phyloP scores from a whole-genome alignment of 139 green algal species.

The Bryopsis sp. region DNA sequence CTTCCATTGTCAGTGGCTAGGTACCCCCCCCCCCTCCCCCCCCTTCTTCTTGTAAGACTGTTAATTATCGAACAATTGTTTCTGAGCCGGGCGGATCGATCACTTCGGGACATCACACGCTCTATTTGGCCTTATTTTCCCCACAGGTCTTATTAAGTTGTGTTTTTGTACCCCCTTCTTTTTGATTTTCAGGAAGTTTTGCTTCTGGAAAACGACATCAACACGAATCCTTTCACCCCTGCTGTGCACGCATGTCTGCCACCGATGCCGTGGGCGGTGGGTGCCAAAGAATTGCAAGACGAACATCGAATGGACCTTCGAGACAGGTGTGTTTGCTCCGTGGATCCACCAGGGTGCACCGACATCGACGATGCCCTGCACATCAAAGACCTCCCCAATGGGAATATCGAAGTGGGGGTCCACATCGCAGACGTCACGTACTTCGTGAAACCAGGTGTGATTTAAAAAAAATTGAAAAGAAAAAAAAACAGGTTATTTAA shows the following conservation, averaged over 20 bases:
- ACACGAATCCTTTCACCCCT: constrained; percentile 71
- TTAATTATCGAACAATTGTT: no score
- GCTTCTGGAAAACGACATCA: constrained; percentile 85
- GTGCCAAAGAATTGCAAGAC: constrained; percentile 35
- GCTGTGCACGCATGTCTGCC: constrained; percentile 91
- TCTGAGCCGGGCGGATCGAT: no score
- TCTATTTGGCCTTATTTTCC: no score
- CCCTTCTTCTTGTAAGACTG: no score
- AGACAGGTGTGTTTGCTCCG: constrained; percentile 53
- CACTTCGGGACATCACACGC: no score
- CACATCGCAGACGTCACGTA: constrained; percentile 93
- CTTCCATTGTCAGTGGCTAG: no score
- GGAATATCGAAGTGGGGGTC: constrained; percentile 59
- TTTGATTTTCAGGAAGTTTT: constrained; percentile 47
- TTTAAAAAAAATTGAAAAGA: neutral
- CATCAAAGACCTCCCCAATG: constrained; percentile 41
- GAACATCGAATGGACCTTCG: constrained; percentile 51
- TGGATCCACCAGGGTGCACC: constrained; percentile 83
- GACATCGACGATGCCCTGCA: constrained; percentile 91
- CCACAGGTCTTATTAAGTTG: no score
- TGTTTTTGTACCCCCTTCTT: neutral
- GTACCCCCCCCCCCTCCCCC: no score
- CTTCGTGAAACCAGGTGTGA: constrained; percentile 39
- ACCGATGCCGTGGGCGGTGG: constrained; percentile 76
- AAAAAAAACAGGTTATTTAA: no score